Conservation (phyloP, 2,329 filamentous ascomycete genomes). For the Pestalotiopsis fici region DNA sequence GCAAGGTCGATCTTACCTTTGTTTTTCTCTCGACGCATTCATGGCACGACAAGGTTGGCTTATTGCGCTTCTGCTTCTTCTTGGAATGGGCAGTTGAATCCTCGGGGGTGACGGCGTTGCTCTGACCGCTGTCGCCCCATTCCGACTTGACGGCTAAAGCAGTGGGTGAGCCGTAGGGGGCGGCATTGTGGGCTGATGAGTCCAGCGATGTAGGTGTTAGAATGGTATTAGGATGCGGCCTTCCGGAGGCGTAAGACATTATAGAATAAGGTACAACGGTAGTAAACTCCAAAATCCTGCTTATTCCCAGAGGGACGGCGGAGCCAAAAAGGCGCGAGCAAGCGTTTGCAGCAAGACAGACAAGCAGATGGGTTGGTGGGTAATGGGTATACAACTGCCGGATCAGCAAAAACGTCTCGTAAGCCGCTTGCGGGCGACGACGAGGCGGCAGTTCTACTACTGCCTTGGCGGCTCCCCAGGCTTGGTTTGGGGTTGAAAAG, state of each 20-base stretch:
- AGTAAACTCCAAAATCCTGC: neutral
- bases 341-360: neutral
- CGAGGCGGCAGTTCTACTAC: neutral
- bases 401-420: neutral
- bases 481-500: neutral
- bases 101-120: constrained; percentile 16
- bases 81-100: constrained; percentile 38
- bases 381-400: neutral
- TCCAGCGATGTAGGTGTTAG: constrained; percentile 8
- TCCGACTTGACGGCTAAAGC: constrained; percentile 8
- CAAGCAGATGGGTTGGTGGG: neutral
- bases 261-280: neutral
- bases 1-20: constrained; percentile 52
- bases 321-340: neutral
- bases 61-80: constrained; percentile 83
- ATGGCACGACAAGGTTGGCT: constrained; percentile 76
- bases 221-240: constrained; percentile 6
- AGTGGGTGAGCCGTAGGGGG: constrained; percentile 6
- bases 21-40: constrained; percentile 84
- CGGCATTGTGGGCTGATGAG: constrained; percentile 1
- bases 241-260: constrained; percentile 4
- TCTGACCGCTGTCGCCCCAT: constrained; percentile 17
- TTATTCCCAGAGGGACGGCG: constrained; percentile 2
- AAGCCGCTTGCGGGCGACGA: neutral
- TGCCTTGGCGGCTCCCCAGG: neutral